Conservation (phyloP, 2,329 filamentous ascomycete species). For the Chaetomiaceae sp. region DNA sequence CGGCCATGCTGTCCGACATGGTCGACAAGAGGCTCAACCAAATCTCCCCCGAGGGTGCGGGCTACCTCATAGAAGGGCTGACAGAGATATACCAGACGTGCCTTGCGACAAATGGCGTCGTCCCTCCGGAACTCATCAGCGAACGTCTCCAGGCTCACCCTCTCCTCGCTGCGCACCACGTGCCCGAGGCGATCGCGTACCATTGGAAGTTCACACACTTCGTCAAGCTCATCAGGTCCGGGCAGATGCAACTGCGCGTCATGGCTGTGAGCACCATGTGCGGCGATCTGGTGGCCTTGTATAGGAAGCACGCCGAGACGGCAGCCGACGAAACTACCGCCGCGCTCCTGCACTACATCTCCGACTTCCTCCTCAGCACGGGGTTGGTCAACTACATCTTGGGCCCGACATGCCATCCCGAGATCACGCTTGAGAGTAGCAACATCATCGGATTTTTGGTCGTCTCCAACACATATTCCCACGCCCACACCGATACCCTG, state of each 20-base stretch:
- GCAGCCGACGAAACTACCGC: conserved; percentile 34
- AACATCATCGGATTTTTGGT: conserved; percentile 87
- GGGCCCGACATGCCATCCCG: conserved; percentile 85
- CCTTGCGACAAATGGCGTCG: conserved; percentile 36
- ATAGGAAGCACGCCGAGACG: conserved; percentile 51
- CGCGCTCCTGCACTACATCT: conserved; percentile 61
- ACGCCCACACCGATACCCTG: conserved; percentile 69
- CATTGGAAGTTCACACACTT: conserved; percentile 68
- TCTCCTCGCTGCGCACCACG: conserved; percentile 35
- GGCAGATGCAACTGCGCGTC: conserved; percentile 87
- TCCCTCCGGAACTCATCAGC: conserved; percentile 33
- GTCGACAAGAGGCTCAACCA: conserved; percentile 55
- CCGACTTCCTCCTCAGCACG: conserved; percentile 63
- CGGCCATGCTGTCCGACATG: conserved; percentile 40
- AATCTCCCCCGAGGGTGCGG: conserved; percentile 44
- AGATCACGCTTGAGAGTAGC: conserved; percentile 73
- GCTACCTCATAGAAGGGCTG: conserved; percentile 37
- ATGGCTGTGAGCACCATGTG: conserved; percentile 73
- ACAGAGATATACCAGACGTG: conserved; percentile 41
- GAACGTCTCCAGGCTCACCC: conserved; percentile 35
- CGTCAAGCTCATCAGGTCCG: conserved; percentile 70
- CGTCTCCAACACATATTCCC: conserved; percentile 69
- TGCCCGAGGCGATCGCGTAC: conserved; percentile 49
- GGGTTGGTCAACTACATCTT: conserved; percentile 82
- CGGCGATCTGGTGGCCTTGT: conserved; percentile 62